Evolutionary conservation across 2,329 filamentous ascomycete species (phyloP), one percentile per base, ranked within the genome.

Genomic region (Neofusicoccum laricinum): DNA sequence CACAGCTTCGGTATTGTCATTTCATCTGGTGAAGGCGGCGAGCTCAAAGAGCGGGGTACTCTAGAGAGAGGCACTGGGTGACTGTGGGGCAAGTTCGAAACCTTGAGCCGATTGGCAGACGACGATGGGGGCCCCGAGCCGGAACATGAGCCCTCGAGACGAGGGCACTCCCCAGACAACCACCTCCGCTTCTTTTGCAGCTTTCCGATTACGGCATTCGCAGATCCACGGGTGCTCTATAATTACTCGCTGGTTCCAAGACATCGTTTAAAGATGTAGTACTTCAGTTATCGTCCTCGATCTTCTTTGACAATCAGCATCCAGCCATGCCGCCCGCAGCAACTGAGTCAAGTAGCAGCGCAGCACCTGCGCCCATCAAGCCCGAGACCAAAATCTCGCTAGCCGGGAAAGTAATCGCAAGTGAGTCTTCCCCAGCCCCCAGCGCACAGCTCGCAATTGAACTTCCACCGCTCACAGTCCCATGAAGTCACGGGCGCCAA

Each of bases 401-500:
- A 3, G 64, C 70, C 21, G 70, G 69, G 41, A 75, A 75, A 45
- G 67, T 73, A 6, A 65, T 65, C 12, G 64, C 57, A 40, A 65
- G 58, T 65, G 41, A 21, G 19, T 43, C n/a, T 14, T 32, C 21
- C 30, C 21, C 6, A 40, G 11, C 14, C 15, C 15, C 41, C 19
- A 32, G 15, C 46, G 5, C 21, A 25, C 46, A 19, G 10, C 19
- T 11, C 11, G 2, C 34, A 14, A n/a, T 30, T n/a, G 1, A 11
- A 4, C 2, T 30, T 17, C 30, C 10, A 25, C 40, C 30, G 10
- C 15, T 19, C 40, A 38, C 21, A 19, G 32, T 32, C 69, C 70
- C 11, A 70, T 21, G 2, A 36, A 64, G 62, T 74, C 61, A 74
- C 72, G 2, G 72, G 71, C 38, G 72, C 70, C 15, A 72, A 74